Evolutionary conservation across 2,329 filamentous ascomycete species (phyloP).

Genomic region (Trichoderma breve): DNA sequence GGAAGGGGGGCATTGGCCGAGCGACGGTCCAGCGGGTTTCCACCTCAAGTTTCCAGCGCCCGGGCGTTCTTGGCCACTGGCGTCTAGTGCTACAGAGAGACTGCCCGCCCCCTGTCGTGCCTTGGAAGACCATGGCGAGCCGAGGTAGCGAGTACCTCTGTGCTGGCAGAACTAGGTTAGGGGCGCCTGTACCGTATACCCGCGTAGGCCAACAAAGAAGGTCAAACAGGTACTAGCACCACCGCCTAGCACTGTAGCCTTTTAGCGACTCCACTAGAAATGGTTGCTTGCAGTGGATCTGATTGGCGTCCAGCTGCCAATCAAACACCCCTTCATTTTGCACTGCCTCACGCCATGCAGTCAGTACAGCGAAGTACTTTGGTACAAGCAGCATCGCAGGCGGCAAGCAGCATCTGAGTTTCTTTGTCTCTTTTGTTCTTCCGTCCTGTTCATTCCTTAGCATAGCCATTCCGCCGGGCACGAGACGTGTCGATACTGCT

Average conservation of each 20-base stretch:
- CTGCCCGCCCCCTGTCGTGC: background rate
- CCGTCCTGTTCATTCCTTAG: background rate
- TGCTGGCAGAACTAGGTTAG: background rate
- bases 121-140: background rate
- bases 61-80: background rate
- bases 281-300: conserved; percentile 6
- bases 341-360: conserved; percentile 11
- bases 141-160: background rate
- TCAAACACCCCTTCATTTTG: conserved; percentile 14
- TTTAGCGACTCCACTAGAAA: conserved; percentile 10
- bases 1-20: background rate
- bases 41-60: background rate
- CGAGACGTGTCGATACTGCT: background rate
- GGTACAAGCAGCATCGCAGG: background rate
- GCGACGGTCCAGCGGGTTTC: background rate
- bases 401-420: background rate
- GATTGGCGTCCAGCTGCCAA: conserved; percentile 1
- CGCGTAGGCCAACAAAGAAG: background rate
- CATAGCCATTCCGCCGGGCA: background rate
- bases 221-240: background rate
- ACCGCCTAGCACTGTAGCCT: background rate
- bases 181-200: background rate
- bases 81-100: background rate
- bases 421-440: background rate
- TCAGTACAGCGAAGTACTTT: background rate